Percentiles rank a stretch among this genome's conserved stretches.
Conservation (phyloP, 2,329 filamentous ascomycete genomes). For the Sclerotinia glacialis region DNA sequence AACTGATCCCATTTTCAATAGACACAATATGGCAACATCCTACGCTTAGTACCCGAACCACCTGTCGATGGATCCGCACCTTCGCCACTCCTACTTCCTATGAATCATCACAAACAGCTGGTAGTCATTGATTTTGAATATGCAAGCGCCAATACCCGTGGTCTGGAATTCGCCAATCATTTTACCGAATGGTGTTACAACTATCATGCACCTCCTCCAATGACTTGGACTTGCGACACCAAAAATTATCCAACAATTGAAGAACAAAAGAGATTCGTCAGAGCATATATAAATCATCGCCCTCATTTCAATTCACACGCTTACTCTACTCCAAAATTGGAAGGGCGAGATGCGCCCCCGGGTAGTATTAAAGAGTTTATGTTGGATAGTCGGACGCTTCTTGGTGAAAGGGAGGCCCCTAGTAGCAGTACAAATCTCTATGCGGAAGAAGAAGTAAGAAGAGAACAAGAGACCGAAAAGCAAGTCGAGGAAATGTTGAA, state of each 20-base stretch:
- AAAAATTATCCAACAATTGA: conserved; percentile 71
- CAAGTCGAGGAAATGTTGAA: conserved; percentile 69
- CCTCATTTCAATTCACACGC: conserved; percentile 59
- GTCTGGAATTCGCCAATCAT: conserved; percentile 94
- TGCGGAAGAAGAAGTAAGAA: conserved; percentile 56
- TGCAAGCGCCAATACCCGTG: conserved; percentile 80
- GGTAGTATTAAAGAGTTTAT: conserved; percentile 56
- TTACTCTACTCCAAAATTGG: conserved; percentile 39
- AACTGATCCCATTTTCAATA: conserved; percentile 40
- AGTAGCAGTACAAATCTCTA: conserved; percentile 45
- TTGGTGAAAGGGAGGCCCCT: background rate
- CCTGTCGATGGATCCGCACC: conserved; percentile 31
- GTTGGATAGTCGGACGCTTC: conserved; percentile 68
- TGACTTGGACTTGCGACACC: conserved; percentile 65
- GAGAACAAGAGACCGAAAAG: conserved; percentile 63
- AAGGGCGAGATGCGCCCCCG: conserved; percentile 32
- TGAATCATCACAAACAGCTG: conserved; percentile 93
- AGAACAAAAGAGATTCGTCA: conserved; percentile 81
- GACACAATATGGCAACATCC: conserved; percentile 98
- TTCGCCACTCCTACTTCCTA: conserved; percentile 81
- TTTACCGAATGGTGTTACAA: conserved; percentile 99
- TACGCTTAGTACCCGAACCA: conserved; percentile 68
- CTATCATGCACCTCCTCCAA: conserved; percentile 70
- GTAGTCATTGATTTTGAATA: conserved; percentile 99
- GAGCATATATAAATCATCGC: conserved; percentile 80